These are phyloP conservation scores for Coniella vitis DNA, from an alignment of 2,329 filamentous ascomycete genomes.

Conservation along the genomic window DNA sequence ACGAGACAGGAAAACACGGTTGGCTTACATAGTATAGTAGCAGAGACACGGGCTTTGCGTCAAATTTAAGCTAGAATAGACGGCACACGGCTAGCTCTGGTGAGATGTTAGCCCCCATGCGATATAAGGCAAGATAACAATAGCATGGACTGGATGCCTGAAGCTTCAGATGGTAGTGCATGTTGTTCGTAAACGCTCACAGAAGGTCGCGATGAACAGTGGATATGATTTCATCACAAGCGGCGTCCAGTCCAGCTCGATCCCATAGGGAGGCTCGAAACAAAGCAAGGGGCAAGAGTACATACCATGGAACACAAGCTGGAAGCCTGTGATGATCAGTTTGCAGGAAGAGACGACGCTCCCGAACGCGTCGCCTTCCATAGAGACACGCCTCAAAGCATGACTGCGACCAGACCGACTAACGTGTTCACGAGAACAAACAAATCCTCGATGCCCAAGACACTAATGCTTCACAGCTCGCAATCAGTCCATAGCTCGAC, in stretches of 20 bases:
- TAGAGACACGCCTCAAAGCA: constrained; percentile 3
- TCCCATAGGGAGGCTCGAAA: background rate
- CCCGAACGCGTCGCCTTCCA: background rate
- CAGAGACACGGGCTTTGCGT: too few relatives aligned
- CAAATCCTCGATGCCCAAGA: background rate
- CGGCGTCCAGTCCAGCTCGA: constrained; percentile 19
- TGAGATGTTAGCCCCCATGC: constrained; percentile 8
- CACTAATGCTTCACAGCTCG: too few relatives aligned
- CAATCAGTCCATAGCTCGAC: too few relatives aligned
- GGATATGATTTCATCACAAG: constrained; percentile 50
- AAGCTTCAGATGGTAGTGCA: constrained; percentile 71
- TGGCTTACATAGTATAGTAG: constrained; percentile 17
- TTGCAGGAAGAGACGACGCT: background rate
- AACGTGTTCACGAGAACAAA: background rate
- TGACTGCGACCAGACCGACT: constrained; percentile 11
- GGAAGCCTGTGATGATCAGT: background rate
- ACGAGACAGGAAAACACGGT: background rate
- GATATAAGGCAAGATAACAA: background rate
- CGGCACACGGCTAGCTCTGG: background rate
- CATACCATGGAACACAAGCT: constrained; percentile 1
- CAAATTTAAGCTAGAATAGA: too few relatives aligned
- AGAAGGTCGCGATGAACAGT: constrained; percentile 53
- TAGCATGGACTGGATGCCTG: constrained; percentile 17
- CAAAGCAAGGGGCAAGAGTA: background rate
- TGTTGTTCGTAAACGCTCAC: constrained; percentile 56